These are phyloP conservation scores for Colletotrichum zoysiae DNA, from an alignment of 2,329 filamentous ascomycete genomes.

Conservation along the genomic window DNA sequence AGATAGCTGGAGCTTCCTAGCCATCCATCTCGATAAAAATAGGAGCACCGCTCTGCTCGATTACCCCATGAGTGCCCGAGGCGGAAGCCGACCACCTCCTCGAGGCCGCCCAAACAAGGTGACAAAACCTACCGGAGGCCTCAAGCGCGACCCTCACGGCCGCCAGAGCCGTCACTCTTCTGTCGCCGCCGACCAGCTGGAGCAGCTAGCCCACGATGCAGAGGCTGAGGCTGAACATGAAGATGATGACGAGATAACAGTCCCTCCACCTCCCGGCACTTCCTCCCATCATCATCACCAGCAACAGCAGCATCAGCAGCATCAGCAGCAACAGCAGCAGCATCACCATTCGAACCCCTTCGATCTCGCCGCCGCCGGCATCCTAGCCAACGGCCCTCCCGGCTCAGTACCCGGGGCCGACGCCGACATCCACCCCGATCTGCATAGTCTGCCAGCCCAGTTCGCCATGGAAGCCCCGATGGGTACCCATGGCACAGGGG, in stretches of 20 bases:
- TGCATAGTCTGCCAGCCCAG: constrained; percentile 45
- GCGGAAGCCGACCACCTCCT: constrained; percentile 45
- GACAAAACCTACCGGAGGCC: constrained; percentile 52
- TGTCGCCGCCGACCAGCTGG: constrained; percentile 51
- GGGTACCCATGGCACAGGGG: constrained; percentile 27
- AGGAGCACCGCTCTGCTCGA: constrained; percentile 18
- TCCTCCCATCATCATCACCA: constrained; percentile 26
- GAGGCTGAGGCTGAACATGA: constrained; percentile 44
- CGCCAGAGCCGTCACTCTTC: constrained; percentile 48
- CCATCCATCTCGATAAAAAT: constrained; percentile 40
- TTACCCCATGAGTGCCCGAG: constrained; percentile 41
- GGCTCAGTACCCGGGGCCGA: constrained; percentile 42
- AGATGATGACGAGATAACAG: constrained; percentile 38
- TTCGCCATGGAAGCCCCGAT: constrained; percentile 45
- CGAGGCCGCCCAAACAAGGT: constrained; percentile 59
- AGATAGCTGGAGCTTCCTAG: constrained; percentile 22
- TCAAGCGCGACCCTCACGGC: constrained; percentile 38
- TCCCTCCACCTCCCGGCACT: constrained; percentile 11
- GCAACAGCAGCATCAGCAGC: constrained; percentile 35
- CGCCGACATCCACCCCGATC: constrained; percentile 45
- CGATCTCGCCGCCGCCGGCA: constrained; percentile 49
- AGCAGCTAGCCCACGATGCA: constrained; percentile 46
- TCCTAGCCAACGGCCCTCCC: constrained; percentile 49
- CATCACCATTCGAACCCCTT: constrained; percentile 45
- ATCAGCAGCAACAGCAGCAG: constrained; percentile 41